These are phyloP conservation scores for Irpex sp. DNA, from an alignment of 1,284 basidiomycete genomes.

Conservation along the genomic window DNA sequence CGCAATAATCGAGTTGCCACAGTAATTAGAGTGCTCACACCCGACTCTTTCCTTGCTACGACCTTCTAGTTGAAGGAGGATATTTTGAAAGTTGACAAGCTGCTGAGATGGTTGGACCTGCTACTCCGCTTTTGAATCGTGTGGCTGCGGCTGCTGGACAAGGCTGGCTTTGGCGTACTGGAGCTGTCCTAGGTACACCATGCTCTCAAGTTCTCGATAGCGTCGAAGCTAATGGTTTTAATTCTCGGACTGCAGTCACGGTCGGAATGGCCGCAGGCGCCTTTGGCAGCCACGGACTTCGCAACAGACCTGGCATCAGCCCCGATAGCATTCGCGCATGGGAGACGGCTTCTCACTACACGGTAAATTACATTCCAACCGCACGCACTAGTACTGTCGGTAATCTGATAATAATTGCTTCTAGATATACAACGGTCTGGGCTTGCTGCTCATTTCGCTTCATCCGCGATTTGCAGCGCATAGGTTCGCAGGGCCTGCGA, in stretches of 20 bases:
- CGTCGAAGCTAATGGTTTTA: too few species aligned
- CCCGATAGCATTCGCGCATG: conserved; percentile 55
- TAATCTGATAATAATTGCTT: neutral
- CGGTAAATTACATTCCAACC: conserved; percentile 37
- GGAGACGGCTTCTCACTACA: conserved; percentile 60
- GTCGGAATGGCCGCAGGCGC: conserved; percentile 63
- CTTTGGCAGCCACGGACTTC: conserved; percentile 68
- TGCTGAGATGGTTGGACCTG: conserved; percentile 18
- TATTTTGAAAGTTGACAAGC: neutral
- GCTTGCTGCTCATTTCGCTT: conserved; percentile 64
- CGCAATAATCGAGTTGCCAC: neutral
- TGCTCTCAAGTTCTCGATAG: neutral
- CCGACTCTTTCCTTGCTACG: neutral
- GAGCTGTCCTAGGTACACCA: conserved; percentile 25
- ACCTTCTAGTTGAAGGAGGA: neutral
- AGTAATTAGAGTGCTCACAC: neutral
- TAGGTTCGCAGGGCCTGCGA: conserved; percentile 68
- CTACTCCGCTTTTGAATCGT: conserved; percentile 25
- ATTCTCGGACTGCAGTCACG: conserved; percentile 36
- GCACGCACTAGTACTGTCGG: neutral
- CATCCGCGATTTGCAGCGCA: conserved; percentile 66
- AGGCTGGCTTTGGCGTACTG: conserved; percentile 25
- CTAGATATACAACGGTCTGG: conserved; percentile 78
- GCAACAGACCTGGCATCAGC: conserved; percentile 44
- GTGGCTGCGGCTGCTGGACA: conserved; percentile 16